Evolutionary conservation across 768 basidiomycete genomes (phyloP), one percentile per base, ranked within the genome.

Genomic region (Dioszegia hungarica): DNA sequence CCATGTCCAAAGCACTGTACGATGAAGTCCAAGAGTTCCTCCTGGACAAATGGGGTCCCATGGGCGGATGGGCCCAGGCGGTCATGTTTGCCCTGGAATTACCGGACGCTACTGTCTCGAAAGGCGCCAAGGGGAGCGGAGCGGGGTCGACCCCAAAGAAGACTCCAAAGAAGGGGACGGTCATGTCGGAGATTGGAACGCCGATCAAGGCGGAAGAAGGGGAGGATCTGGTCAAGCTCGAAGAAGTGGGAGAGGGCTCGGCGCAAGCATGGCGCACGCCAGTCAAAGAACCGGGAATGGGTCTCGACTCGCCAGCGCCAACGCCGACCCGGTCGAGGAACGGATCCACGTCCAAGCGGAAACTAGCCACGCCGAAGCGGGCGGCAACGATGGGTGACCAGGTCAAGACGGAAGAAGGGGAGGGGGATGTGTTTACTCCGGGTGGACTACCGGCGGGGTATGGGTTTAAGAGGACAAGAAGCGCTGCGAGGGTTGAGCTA

Each of bases 51-150:
- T 76, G 75, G 75, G 73, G 73, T 14, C 63, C 68, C 4, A 53
- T 70, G 54, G 75, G 71, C 6, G 75, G 75, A 11, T 76, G 75
- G 75, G 61, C 62, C 40, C 75, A 76, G 50, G 71, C 73, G 0
- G 73, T 76, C 52, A 74, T 76, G 73, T 76, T 76, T 41, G 75
- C 75, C 9, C 67, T 69, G 37, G 75, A 76, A 53, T 49, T 76
- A 2, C 64, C 64, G 11, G 29, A 37, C 8, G 14, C 49, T 3
- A 54, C 53, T 3, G 34, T 55, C 40, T 11, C n/a, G 31, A 40
- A 34, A 11, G 43, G 44, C 19, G 29, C 54, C 20, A 33, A 33
- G 20, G 33, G 33, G 50, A 24, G 22, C 28, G 29, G 50, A 19
- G 40, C 37, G 27, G n/a, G n/a, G n/a, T n/a, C n/a, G n/a, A n/a